These are phyloP conservation scores for Blepharisma japonicum DNA, from an alignment of 73 alveolate genomes.

Conservation along the genomic window DNA sequence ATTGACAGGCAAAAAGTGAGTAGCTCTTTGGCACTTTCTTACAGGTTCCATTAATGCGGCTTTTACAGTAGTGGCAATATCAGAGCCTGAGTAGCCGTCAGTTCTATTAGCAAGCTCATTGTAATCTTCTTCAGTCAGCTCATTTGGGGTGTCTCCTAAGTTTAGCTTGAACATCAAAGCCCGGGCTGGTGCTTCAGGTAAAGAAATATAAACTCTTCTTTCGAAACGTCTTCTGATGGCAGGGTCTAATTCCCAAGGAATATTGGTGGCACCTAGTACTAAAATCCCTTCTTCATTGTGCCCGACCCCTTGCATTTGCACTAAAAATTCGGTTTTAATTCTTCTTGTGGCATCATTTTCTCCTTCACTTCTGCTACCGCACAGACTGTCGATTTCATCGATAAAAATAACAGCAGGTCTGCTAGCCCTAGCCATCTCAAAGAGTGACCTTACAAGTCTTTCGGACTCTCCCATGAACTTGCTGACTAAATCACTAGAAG, in stretches of 20 bases:
- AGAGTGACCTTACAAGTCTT: slow-evolving; percentile 87
- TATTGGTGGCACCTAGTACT: slow-evolving; percentile 98
- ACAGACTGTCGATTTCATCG: slow-evolving; percentile 96
- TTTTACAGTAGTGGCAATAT: slow-evolving; percentile 65
- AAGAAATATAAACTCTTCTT: slow-evolving; percentile 96
- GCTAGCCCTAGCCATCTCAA: slow-evolving; percentile 95
- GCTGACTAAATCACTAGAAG: slow-evolving; percentile 80
- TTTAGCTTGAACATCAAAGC: slow-evolving; percentile 62
- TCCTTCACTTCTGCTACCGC: slow-evolving; percentile 93
- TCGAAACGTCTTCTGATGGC: slow-evolving; percentile 98
- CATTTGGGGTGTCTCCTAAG: slow-evolving; percentile 82
- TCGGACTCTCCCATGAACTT: slow-evolving; percentile 88
- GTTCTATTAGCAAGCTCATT: slow-evolving; percentile 63
- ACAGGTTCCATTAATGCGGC: slow-evolving; percentile 81
- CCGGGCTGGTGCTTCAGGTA: slow-evolving; percentile 91
- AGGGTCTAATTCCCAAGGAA: slow-evolving; percentile 98
- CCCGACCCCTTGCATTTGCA: slow-evolving; percentile 97
- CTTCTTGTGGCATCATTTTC: slow-evolving; percentile 97
- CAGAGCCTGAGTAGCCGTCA: slow-evolving; percentile 86
- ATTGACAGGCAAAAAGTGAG: slow-evolving; percentile 62
- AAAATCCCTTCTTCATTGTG: slow-evolving; percentile 85
- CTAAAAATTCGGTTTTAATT: slow-evolving; percentile 94
- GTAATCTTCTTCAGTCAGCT: slow-evolving; percentile 76
- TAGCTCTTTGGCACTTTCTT: slow-evolving; percentile 87
- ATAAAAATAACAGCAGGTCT: slow-evolving; percentile 97